phyloP scores from a whole-genome alignment of 2,329 filamentous ascomycete genomes.

The Aciculosporium take region DNA sequence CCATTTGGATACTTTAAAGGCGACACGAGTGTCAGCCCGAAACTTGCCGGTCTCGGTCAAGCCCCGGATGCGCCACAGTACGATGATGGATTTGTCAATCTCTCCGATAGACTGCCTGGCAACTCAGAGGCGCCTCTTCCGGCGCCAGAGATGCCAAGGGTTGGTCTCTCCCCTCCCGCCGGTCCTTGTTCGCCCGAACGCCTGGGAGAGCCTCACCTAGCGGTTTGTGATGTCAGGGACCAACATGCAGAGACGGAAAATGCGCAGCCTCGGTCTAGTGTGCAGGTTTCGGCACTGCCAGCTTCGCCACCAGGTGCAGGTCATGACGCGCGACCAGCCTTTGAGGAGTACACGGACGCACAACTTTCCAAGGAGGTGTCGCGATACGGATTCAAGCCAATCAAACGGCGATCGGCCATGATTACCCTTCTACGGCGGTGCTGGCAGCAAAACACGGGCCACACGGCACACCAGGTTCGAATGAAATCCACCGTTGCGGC shows the following conservation, averaged over 20 bases:
- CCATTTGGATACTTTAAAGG: slow-evolving; percentile 24
- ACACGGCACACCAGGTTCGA: slow-evolving; percentile 9
- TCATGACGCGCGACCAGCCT: slow-evolving; percentile 34
- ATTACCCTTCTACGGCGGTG: slow-evolving; percentile 56
- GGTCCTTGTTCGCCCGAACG: background rate
- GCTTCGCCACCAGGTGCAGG: background rate
- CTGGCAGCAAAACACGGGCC: slow-evolving; percentile 45
- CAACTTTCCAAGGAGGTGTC: slow-evolving; percentile 48
- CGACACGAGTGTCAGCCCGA: slow-evolving; percentile 3
- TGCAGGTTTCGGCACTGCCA: background rate
- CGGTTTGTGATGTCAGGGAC: background rate
- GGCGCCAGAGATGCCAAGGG: background rate
- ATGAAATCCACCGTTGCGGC: slow-evolving; percentile 2
- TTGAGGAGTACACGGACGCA: slow-evolving; percentile 44
- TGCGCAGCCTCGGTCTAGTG: background rate
- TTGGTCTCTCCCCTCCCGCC: too few species aligned
- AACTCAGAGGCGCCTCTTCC: background rate
- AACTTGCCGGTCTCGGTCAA: background rate
- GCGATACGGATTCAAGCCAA: slow-evolving; percentile 56
- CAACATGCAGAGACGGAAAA: background rate
- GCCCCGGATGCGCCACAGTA: background rate
- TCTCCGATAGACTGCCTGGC: slow-evolving; percentile 14
- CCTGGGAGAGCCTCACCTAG: background rate
- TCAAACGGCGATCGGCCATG: slow-evolving; percentile 55
- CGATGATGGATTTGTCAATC: slow-evolving; percentile 11